These are phyloP conservation scores for Umbellularia californica DNA, from an alignment of 164 flowering plant genomes.

Conservation along the genomic window DNA sequence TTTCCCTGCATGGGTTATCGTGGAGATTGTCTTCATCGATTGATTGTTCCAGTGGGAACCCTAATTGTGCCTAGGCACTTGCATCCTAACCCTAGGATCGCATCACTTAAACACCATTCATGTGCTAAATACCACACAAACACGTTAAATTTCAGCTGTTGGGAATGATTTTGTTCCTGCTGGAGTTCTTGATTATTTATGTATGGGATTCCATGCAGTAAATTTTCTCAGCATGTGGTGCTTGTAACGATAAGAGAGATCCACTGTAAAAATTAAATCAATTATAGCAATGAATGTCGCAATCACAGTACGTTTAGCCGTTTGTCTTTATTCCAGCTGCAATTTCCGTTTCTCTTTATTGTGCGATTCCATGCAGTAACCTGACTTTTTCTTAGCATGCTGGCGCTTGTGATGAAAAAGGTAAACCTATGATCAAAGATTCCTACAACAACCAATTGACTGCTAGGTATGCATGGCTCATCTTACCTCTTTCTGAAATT, in stretches of 20 bases:
- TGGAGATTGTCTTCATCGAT: too few relatives aligned
- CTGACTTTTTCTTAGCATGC: conserved; percentile 54
- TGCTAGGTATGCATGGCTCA: conserved; percentile 57
- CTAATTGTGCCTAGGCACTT: too few relatives aligned
- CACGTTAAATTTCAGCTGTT: not conserved
- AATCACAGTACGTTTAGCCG: not conserved
- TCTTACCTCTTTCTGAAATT: not conserved
- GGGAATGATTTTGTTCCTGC: not conserved
- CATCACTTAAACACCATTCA: not conserved
- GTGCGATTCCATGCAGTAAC: conserved; percentile 2
- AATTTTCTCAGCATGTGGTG: not conserved
- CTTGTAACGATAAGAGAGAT: not conserved
- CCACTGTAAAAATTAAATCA: not conserved
- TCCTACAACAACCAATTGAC: conserved; percentile 81
- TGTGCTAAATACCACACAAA: not conserved
- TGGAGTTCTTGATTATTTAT: not conserved
- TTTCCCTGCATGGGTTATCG: too few relatives aligned
- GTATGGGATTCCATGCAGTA: not conserved
- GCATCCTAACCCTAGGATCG: too few relatives aligned
- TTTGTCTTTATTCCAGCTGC: not conserved
- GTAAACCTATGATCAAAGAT: conserved; percentile 79
- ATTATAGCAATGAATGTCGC: too few relatives aligned
- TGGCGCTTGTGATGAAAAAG: conserved; percentile 86
- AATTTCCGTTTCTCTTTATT: not conserved
- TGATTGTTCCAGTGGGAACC: too few relatives aligned